phyloP scores from a whole-genome alignment of 2,329 filamentous ascomycete genomes.

The Aspergillus uvarum region DNA sequence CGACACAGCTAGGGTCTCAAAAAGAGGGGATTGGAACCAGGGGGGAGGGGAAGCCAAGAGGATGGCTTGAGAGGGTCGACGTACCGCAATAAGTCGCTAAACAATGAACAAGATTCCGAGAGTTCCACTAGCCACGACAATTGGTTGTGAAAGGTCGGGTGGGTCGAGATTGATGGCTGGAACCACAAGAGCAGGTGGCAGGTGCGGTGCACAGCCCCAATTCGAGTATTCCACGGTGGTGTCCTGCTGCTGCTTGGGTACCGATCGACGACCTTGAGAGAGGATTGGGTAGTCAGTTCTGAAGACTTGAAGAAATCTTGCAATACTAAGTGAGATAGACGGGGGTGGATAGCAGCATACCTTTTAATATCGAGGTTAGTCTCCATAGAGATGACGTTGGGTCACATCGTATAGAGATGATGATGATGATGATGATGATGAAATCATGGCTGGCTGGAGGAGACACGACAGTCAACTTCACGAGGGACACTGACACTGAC shows the following conservation, averaged over 20 bases:
- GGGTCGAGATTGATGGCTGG: conserved; percentile 1
- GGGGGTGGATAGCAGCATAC: neutral
- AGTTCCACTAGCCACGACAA: neutral
- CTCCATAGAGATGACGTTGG: neutral
- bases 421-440: neutral
- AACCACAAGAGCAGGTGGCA: conserved; percentile 2
- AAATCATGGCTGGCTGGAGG: neutral
- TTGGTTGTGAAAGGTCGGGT: neutral
- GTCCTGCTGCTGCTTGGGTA: no score
- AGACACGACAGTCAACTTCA: neutral
- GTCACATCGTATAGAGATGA: neutral
- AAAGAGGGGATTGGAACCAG: neutral
- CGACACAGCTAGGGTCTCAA: neutral
- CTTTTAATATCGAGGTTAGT: neutral
- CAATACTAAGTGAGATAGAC: neutral
- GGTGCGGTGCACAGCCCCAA: conserved; percentile 9
- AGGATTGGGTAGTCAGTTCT: neutral
- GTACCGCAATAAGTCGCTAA: conserved; percentile 3
- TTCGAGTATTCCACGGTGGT: conserved; percentile 1
- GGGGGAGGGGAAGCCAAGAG: neutral
- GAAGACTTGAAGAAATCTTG: neutral
- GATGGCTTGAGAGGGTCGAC: neutral
- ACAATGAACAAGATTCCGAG: neutral
- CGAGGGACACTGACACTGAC: neutral
- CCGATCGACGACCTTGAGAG: no score